A percentile compares a stretch with the other conserved stretches of the same genome.
Evolutionary conservation across 192 early-diverging fungal species (phyloP).

Genomic region (Backusella macrospora): DNA sequence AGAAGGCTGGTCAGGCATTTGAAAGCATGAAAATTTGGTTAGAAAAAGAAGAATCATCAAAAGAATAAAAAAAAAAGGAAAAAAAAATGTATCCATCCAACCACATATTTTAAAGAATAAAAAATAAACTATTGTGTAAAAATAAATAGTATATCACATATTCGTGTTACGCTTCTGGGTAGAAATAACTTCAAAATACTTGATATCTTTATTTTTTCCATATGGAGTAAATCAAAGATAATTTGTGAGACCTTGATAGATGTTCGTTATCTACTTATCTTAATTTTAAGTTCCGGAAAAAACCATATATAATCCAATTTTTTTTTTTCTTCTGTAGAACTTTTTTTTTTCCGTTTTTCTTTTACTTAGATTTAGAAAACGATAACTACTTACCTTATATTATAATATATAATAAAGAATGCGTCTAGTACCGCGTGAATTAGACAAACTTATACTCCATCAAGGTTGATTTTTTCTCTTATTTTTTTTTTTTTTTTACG

Average conservation of each 20-base stretch:
- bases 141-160: neutral
- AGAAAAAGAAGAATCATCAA: neutral
- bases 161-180: neutral
- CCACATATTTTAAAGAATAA: neutral
- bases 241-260: constrained; percentile 13
- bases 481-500: constrained; percentile 8
- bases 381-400: neutral
- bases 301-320: neutral
- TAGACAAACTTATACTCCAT: constrained; percentile 91
- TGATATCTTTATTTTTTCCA: constrained; percentile 16
- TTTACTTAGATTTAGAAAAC: neutral
- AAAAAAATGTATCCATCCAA: too few species aligned
- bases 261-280: constrained; percentile 17
- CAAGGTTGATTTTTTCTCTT: constrained; percentile 48
- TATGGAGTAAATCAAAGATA: neutral
- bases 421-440: constrained; percentile 86
- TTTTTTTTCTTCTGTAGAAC: neutral
- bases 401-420: constrained; percentile 40
- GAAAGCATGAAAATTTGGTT: constrained; percentile 26
- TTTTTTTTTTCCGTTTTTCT: neutral
- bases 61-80: neutral
- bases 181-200: neutral
- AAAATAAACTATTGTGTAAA: neutral
- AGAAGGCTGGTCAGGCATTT: constrained; percentile 13
- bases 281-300: constrained; percentile 4